phyloP scores from a whole-genome alignment of 1,139 yeast genomes.

The Hanseniaspora uvarum region DNA sequence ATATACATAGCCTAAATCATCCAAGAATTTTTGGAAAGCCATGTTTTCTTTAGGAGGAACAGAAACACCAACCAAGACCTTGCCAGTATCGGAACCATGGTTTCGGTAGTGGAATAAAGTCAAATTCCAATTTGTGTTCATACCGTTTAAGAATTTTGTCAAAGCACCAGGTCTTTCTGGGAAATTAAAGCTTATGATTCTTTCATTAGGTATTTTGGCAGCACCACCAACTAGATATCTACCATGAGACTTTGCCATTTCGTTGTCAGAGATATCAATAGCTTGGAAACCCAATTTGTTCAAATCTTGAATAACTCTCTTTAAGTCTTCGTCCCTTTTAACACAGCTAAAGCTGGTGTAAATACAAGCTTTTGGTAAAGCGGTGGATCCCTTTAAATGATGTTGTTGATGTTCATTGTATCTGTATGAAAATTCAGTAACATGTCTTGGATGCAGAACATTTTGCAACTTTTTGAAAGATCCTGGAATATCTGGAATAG shows the following conservation, averaged over 20 bases:
- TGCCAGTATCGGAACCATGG: constrained; percentile 91
- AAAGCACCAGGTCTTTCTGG: constrained; percentile 97
- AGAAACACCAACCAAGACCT: constrained; percentile 78
- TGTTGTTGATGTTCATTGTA: constrained; percentile 38
- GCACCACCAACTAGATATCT: constrained; percentile 93
- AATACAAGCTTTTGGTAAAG: constrained; percentile 53
- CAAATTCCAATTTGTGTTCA: constrained; percentile 78
- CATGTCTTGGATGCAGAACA: constrained; percentile 71
- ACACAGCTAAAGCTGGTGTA: constrained; percentile 79
- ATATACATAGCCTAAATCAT: constrained; percentile 62
- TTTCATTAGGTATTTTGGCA: constrained; percentile 56
- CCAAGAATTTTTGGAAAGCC: constrained; percentile 57
- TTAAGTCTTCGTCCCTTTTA: constrained; percentile 52
- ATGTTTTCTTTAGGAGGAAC: constrained; percentile 64
- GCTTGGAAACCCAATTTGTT: constrained; percentile 52
- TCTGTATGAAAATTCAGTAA: constrained; percentile 90
- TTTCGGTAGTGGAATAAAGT: constrained; percentile 93
- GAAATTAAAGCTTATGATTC: constrained; percentile 75
- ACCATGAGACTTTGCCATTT: constrained; percentile 91
- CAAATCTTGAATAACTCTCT: constrained; percentile 37
- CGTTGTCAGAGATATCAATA: constrained; percentile 78
- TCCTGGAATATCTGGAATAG: constrained; percentile 88
- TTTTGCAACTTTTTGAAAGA: constrained; percentile 68
- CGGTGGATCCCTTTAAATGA: constrained; percentile 30
- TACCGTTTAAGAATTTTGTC: constrained; percentile 59